These are phyloP conservation scores for Plantago ovata DNA, from an alignment of 257 asterid genomes.

Conservation along the genomic window DNA sequence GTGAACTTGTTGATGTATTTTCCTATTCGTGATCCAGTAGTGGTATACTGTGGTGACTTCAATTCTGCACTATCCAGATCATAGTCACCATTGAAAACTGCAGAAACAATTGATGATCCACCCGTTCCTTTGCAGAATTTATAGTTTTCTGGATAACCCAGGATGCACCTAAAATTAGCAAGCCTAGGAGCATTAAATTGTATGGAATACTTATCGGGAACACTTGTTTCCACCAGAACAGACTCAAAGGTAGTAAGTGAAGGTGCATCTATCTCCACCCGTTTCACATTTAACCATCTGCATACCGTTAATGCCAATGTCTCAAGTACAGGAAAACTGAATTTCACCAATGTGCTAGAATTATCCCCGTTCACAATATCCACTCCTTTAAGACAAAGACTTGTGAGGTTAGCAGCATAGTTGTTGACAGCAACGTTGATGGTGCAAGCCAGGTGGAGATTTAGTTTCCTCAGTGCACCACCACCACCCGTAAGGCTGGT, in stretches of 20 bases:
- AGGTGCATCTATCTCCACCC: background rate
- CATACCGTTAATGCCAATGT: background rate
- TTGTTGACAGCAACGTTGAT: no score
- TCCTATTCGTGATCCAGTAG: background rate
- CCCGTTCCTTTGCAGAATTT: no score
- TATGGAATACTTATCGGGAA: background rate
- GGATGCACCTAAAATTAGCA: background rate
- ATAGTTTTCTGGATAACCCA: background rate
- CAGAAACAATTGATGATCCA: conserved; percentile 7
- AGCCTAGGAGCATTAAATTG: background rate
- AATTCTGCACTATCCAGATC: no score
- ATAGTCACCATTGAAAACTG: no score
- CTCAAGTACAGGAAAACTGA: background rate
- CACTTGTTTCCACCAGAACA: background rate
- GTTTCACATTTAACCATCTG: no score
- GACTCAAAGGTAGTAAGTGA: background rate
- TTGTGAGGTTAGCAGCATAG: no score
- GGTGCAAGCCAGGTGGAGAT: no score
- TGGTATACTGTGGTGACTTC: no score
- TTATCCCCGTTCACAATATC: background rate
- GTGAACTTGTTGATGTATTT: no score
- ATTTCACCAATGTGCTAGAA: background rate
- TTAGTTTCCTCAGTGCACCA: no score
- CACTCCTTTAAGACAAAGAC: background rate
- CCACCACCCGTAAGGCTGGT: no score